Evolutionary conservation across 768 basidiomycete species (phyloP), one percentile per base, ranked within the genome.

Genomic region (Podaxis sp.): DNA sequence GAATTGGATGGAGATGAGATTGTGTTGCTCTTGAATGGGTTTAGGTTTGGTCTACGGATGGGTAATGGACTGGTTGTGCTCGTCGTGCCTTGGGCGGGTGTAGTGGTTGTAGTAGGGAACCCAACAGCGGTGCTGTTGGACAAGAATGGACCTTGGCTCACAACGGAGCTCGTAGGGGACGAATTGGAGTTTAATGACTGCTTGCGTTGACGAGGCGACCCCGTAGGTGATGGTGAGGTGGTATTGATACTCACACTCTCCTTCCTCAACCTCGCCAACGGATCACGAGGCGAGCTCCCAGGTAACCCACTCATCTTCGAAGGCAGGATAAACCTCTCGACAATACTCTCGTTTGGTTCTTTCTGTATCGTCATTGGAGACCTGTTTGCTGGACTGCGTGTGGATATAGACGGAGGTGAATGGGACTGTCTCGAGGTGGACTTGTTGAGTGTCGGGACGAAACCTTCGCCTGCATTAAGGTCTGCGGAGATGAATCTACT

Each of bases 391-490:
- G 69, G 62, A 52, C 53, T 66, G 3, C 70, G 70, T 28, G 69
- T 71, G 33, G 69, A 70, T n/a, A 68, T 49, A 0, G 68, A 63
- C 3, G 68, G 56, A 22, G 61, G 64, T 2, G 67, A 70, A 44
- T 69, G 66, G 33, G 67, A 66, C 17, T 64, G 67, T 60, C 67
- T 62, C 10, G 71, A 70, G 13, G 76, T 75, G 17, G 76, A 78
- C 80, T 85, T 87, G 36, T 80, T 78, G 11, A 92, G 77, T 0
- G 91, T 93, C 0, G 90, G 91, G 0, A 88, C 84, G 69, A 92
- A 93, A 17, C 83, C 87, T 67, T 86, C 83, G 11, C 61, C 62
- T 7, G 41, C 66, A 13, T 62, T 61, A n/a, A 69, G 63, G 67
- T 90, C 88, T 59, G 86, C 78, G 1, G 87, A 87, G 26, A 89